Conservation (phyloP, 805 yeast species). For the Cyberlindnera euphorbiiphila region DNA sequence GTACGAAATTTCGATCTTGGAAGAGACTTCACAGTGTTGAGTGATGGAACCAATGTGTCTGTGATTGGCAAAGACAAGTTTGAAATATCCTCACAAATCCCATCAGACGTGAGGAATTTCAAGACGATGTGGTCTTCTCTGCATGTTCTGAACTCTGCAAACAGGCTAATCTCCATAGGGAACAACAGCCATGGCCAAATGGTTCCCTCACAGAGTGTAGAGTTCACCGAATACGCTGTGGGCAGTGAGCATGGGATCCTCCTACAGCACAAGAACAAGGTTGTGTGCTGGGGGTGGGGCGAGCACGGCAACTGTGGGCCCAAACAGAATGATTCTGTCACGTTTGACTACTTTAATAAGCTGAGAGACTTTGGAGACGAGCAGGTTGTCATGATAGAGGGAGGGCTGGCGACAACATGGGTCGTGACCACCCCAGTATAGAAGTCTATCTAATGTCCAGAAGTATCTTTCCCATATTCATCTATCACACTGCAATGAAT, state of each 20-base stretch:
- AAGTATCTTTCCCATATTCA: slow-evolving; percentile 78
- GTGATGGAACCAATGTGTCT: slow-evolving; percentile 21
- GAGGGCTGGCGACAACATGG: slow-evolving; percentile 75
- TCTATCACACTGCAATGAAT: slow-evolving; percentile 39
- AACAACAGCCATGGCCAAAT: slow-evolving; percentile 76
- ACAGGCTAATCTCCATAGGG: slow-evolving; percentile 52
- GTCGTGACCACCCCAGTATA: slow-evolving; percentile 30
- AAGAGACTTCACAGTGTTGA: slow-evolving; percentile 51
- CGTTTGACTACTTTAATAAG: slow-evolving; percentile 35
- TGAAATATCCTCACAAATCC: slow-evolving; percentile 8
- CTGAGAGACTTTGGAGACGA: slow-evolving; percentile 29
- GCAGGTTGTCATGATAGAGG: slow-evolving; percentile 35
- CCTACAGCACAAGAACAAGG: slow-evolving; percentile 26
- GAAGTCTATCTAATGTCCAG: slow-evolving; percentile 50
- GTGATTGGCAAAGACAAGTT: slow-evolving; percentile 36
- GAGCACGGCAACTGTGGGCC: slow-evolving; percentile 95
- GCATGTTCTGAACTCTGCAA: slow-evolving; percentile 39
- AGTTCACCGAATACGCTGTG: slow-evolving; percentile 32
- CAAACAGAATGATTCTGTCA: slow-evolving; percentile 13
- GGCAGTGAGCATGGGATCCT: slow-evolving; percentile 90
- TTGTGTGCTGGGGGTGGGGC: slow-evolving; percentile 96
- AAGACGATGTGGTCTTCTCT: slow-evolving; percentile 78
- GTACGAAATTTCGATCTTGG: slow-evolving; percentile 47
- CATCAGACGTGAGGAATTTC: slow-evolving; percentile 23
- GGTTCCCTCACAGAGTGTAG: slow-evolving; percentile 24